Conservation (phyloP, 306 rosid genomes). For the Pyrus communis region DNA sequence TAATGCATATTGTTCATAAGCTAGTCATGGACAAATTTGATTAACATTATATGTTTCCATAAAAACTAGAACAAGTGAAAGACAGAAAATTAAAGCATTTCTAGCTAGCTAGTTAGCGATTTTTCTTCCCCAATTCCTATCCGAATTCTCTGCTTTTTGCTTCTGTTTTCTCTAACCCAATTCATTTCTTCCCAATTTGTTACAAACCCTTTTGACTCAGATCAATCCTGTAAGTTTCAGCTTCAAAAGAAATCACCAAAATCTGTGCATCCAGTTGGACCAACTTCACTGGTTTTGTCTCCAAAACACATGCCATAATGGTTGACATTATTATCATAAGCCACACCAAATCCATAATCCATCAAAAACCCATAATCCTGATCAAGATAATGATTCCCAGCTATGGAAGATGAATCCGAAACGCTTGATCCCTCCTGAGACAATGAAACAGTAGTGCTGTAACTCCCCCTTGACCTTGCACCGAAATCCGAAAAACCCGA, state of each 20-base stretch:
- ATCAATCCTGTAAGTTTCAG: conserved; percentile 20
- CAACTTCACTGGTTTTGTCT: conserved; percentile 29
- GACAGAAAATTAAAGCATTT: not conserved
- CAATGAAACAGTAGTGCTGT: conserved; percentile 7
- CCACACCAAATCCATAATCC: conserved; percentile 48
- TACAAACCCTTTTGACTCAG: conserved; percentile 6
- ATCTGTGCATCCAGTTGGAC: conserved; percentile 23
- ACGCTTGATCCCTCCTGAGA: conserved; percentile 43
- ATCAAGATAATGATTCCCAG: conserved; percentile 11
- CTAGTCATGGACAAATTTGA: conserved; percentile 8
- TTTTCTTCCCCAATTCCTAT: not conserved
- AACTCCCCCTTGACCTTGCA: conserved; percentile 20
- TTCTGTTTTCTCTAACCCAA: not conserved
- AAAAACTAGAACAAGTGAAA: not conserved
- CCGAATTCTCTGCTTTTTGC: not conserved
- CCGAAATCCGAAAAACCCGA: conserved; percentile 26
- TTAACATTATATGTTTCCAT: conserved; percentile 1
- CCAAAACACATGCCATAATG: conserved; percentile 16
- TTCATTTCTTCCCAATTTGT: not conserved
- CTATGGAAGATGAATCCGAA: conserved; percentile 34
- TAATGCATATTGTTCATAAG: not conserved
- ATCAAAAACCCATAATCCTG: conserved; percentile 25
- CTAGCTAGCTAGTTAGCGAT: not conserved
- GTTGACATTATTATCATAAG: conserved; percentile 23
- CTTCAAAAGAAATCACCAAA: conserved; percentile 35